Evolutionary conservation across 495 filamentous ascomycete species (phyloP).

Genomic region (Halenospora varia): DNA sequence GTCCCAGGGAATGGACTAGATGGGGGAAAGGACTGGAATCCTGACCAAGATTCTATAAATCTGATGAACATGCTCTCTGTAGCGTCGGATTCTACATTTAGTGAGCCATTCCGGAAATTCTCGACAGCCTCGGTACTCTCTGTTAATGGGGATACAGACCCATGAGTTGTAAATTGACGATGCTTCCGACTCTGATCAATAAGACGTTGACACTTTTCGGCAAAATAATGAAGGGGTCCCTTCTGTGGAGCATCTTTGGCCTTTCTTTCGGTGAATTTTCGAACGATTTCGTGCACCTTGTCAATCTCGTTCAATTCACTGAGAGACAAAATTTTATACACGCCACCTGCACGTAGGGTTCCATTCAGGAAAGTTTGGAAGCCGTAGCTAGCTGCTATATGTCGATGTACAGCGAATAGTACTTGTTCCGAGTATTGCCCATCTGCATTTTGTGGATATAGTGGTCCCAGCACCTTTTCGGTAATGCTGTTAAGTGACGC

Average conservation of each 20-base stretch:
- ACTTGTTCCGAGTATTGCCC: constrained; percentile 45
- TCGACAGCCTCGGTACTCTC: constrained; percentile 19
- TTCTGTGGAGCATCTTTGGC: neutral
- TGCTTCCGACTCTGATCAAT: constrained; percentile 63
- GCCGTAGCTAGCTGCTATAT: constrained; percentile 51
- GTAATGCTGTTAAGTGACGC: constrained; percentile 64
- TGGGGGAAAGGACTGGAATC: constrained; percentile 43
- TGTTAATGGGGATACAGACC: constrained; percentile 41
- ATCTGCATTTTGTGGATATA: constrained; percentile 36
- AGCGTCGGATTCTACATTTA: constrained; percentile 22
- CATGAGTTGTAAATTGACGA: constrained; percentile 55
- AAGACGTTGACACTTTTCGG: constrained; percentile 57
- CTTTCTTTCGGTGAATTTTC: constrained; percentile 8
- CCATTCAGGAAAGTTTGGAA: constrained; percentile 30
- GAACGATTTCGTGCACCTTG: constrained; percentile 10
- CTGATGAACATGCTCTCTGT: constrained; percentile 57
- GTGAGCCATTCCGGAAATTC: neutral
- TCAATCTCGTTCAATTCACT: constrained; percentile 8
- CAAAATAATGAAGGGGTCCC: constrained; percentile 48
- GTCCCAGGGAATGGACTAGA: constrained; percentile 50
- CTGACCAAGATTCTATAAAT: constrained; percentile 69
- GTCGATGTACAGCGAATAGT: constrained; percentile 66
- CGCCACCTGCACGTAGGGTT: constrained; percentile 9
- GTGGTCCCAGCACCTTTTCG: constrained; percentile 37
- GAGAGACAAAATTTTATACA: constrained; percentile 43